phyloP scores from a whole-genome alignment of 192 early-diverging fungal genomes.

The Allomyces javanicus region DNA sequence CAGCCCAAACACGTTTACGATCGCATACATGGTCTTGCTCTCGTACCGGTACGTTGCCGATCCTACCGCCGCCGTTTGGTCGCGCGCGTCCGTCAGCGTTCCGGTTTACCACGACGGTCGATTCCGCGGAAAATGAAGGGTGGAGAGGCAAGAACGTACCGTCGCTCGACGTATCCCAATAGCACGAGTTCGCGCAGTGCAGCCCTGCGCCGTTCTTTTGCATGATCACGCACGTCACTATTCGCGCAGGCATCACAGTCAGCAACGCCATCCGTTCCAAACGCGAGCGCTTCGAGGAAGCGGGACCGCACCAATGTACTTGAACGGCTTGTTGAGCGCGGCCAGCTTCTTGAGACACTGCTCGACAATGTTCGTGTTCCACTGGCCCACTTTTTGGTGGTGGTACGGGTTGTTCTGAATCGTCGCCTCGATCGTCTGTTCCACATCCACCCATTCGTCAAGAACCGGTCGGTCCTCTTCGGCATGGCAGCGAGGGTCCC shows the following conservation, averaged over 20 bases:
- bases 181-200: conserved; percentile 49
- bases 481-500: background rate
- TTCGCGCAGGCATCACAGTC: background rate
- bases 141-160: conserved; percentile 19
- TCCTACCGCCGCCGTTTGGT: conserved; percentile 12
- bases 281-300: background rate
- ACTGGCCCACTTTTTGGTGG: conserved; percentile 50
- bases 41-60: conserved; percentile 57
- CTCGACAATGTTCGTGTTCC: conserved; percentile 55
- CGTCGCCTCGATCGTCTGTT: conserved; percentile 42
- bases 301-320: conserved; percentile 45
- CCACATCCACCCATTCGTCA: background rate
- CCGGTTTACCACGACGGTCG: no score
- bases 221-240: conserved; percentile 60
- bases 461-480: background rate
- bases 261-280: no score
- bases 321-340: conserved; percentile 49
- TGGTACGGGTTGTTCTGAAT: conserved; percentile 49
- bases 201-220: conserved; percentile 65
- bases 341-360: conserved; percentile 41
- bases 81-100: no score
- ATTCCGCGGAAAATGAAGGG: no score
- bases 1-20: conserved; percentile 57
- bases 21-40: conserved; percentile 57
- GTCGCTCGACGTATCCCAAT: conserved; percentile 54